Evolutionary conservation across 1,284 basidiomycete species (phyloP).

Genomic region (Boletus mariae): DNA sequence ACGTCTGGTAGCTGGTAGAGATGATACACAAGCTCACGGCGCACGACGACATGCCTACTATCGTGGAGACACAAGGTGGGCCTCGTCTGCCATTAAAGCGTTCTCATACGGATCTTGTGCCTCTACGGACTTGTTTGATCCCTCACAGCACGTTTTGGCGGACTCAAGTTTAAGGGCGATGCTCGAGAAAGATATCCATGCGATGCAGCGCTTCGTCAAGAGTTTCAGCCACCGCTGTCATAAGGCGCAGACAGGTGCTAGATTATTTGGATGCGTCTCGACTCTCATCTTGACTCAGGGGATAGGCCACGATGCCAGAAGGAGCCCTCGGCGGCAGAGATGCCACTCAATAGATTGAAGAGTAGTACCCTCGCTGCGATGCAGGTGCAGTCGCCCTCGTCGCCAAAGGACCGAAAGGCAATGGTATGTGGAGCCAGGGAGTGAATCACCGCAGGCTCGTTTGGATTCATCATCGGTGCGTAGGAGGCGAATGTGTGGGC

Average conservation of each 20-base stretch:
- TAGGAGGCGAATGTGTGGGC: constrained; percentile 34
- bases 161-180: constrained; percentile 45
- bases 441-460: constrained; percentile 13
- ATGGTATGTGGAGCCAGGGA: constrained; percentile 37
- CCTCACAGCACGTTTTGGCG: constrained; percentile 32
- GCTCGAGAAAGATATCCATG: constrained; percentile 52
- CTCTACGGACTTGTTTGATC: constrained; percentile 43
- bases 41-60: constrained; percentile 48
- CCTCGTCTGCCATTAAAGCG: not conserved
- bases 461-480: constrained; percentile 58
- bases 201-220: constrained; percentile 57
- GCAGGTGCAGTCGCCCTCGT: constrained; percentile 34
- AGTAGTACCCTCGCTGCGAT: constrained; percentile 57
- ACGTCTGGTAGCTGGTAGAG: constrained; percentile 53
- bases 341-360: constrained; percentile 64
- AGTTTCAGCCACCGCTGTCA: constrained; percentile 54
- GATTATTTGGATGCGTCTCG: constrained; percentile 1
- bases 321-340: constrained; percentile 63
- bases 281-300: constrained; percentile 7
- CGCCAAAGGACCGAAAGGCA: constrained; percentile 38
- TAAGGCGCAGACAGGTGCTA: constrained; percentile 45
- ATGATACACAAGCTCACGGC: constrained; percentile 62
- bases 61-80: constrained; percentile 45
- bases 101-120: not conserved
- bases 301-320: constrained; percentile 54